Base-by-base conservation (phyloP, 2,329 filamentous ascomycete genomes). In the Chrysoporthe puriensis region DNA sequence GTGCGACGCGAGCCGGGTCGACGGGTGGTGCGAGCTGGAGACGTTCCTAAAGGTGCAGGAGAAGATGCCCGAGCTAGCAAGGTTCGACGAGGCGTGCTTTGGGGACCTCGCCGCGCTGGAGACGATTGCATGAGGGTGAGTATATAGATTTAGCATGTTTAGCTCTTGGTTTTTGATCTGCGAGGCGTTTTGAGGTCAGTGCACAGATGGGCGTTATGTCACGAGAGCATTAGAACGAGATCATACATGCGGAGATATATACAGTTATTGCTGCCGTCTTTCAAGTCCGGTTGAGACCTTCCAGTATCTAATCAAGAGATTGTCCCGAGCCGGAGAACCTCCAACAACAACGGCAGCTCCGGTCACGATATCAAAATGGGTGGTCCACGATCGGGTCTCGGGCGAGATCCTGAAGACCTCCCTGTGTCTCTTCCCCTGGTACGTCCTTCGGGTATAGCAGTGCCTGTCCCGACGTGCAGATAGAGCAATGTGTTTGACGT, bases 21-120 rank as follows among this genome's bases (percentile, higher is more conserved):
- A 94, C 76, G 91, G 91, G 0, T 94, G 91, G 91, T 94, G 91
- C 75, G 90, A 93, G 74, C 76, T 94, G 61, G 83, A 84, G 3
- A 88, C 88, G 0, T 93, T 94, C 73, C 73, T 94, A 56, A 76
- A 85, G 69, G 81, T 88, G 5, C 88, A 91, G 78, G 82, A 87
- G 69, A 80, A 79, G 69, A 88, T 88, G 82, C 76, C 86, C 46
- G 82, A 80, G 21, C 78, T 83, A 70, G 89, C 90, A 3, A 77
- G 86, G 72, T 93, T 86, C 73, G 85, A 91, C 18, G 84, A 86
- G 73, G 85, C 88, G 48, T 94, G 91, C 74, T 88, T 87, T 75
- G 90, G 86, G 0, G 81, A 90, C 3, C 87, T 85, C 71, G 75
- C 79, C 5, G 72, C 68, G 8, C 42, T 65, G 34, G 13, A 21